Evolutionary conservation across 192 early-diverging fungal species (phyloP), one percentile per base, ranked within the genome.

Genomic region (Entomortierella beljakovae): DNA sequence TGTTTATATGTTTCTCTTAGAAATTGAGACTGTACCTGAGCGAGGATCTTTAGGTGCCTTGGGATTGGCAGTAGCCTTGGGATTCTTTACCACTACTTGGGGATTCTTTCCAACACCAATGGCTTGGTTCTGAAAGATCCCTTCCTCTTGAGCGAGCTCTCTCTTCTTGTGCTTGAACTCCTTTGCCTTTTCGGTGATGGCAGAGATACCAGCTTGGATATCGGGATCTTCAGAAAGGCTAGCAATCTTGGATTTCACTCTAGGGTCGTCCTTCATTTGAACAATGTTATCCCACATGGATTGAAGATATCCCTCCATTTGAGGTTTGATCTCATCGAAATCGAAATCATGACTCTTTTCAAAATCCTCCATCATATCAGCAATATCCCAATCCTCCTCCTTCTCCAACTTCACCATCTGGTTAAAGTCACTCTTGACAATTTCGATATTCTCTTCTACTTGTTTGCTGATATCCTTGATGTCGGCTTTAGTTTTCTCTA

Each of bases 231-330:
- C 43, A 10, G 11, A 20, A 46, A 46, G 43, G 5, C 15, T 15
- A 15, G 15, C 43, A 46, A 46, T 46, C 43, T 46, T 46, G 43
- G 55, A 29, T 31, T 58, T 55, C 8, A 68, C 50, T 7, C 13
- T 68, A 23, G 54, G 65, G 8, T 68, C 56, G 2, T 68, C 42
- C 3, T 32, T 56, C 0, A 68, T 7, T 20, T 68, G 51, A 9
- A 68, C 43, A n/a, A 58, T 58, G 15, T 46, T 56, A 54, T 68
- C 50, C 65, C 65, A 68, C 7, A 68, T 38, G 11, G 49, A 40
- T 6, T 26, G n/a, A 1, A 68, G 55, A 10, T 68, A 58, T 16
- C 20, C 25, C 1, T 66, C 29, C 11, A 54, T 40, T 6, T 53
- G 15, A 35, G 28, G 42, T 46, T 54, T 13, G 28, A 29, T 25